Conservation (phyloP, 352 stramenopile species). For the Lagenidium giganteum region DNA sequence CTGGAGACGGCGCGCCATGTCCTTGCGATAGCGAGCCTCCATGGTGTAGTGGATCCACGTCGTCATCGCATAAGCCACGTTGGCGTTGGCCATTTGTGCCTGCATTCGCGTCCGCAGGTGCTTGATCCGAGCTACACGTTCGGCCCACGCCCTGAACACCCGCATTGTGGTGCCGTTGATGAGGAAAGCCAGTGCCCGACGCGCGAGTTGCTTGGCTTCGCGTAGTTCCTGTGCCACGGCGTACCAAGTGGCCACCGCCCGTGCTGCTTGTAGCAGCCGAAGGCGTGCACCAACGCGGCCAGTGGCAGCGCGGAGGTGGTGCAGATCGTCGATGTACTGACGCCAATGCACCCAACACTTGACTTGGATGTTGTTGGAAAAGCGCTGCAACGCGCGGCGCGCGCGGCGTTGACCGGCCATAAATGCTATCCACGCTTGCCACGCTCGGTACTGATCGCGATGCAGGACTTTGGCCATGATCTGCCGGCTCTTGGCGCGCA, state of each 20-base stretch:
- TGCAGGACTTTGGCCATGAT: conserved; percentile 51
- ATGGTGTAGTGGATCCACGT: conserved; percentile 39
- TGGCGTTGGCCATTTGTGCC: conserved; percentile 41
- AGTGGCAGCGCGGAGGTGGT: conserved; percentile 35
- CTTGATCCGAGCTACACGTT: conserved; percentile 30
- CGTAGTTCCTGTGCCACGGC: conserved; percentile 58
- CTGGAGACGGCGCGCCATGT: conserved; percentile 34
- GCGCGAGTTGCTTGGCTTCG: conserved; percentile 31
- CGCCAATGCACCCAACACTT: conserved; percentile 71
- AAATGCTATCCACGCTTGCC: conserved; percentile 59
- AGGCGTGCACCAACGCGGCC: conserved; percentile 35
- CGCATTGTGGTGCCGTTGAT: conserved; percentile 51
- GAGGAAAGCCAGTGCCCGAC: conserved; percentile 60
- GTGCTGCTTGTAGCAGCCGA: conserved; percentile 26
- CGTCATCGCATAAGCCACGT: conserved; percentile 43
- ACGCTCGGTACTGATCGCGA: conserved; percentile 43
- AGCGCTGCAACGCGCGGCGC: conserved; percentile 48
- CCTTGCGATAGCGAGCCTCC: conserved; percentile 23
- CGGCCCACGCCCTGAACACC: conserved; percentile 48
- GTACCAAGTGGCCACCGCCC: conserved; percentile 60
- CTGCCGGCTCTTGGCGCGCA: conserved; percentile 40
- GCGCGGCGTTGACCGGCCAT: conserved; percentile 43
- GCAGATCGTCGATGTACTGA: conserved; percentile 28
- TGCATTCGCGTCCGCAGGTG: conserved; percentile 34
- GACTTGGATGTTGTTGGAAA: conserved; percentile 46